Percentiles rank a stretch among this genome's conserved stretches.
Evolutionary conservation across 306 rosid species (phyloP).

Genomic region (Dalbergia cultrata): DNA sequence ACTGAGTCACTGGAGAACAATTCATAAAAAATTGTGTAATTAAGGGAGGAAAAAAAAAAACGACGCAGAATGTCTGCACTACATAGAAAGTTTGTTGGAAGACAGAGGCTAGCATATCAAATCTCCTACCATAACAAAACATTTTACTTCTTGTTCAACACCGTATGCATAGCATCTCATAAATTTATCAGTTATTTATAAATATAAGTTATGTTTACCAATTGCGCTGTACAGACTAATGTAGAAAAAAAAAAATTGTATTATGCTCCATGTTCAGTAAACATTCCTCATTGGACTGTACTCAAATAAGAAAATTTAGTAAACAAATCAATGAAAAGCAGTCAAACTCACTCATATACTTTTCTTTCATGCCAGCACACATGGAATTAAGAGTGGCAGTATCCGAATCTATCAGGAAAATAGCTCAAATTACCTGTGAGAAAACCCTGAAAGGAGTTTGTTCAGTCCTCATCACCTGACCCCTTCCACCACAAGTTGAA

Average conservation of each 20-base stretch:
- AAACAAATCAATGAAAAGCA: too few species aligned
- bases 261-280: too few species aligned
- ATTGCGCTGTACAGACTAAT: not conserved
- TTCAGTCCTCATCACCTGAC: constrained; percentile 99
- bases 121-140: not conserved
- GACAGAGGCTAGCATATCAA: not conserved
- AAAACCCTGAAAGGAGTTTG: constrained; percentile 99
- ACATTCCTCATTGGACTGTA: too few species aligned
- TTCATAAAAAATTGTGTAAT: too few species aligned
- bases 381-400: constrained; percentile 29
- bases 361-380: constrained; percentile 31
- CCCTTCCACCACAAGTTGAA: constrained; percentile 99
- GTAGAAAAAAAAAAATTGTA: not conserved
- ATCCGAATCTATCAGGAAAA: constrained; percentile 30
- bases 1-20: not conserved
- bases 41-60: too few species aligned
- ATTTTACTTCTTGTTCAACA: constrained; percentile 14
- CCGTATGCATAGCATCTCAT: not conserved
- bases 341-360: not conserved
- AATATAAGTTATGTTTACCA: not conserved
- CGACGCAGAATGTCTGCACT: constrained; percentile 26
- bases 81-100: constrained; percentile 30
- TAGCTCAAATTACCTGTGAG: constrained; percentile 78
- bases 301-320: too few species aligned
- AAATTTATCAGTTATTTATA: not conserved